Conservation (phyloP, 306 rosid species). For the Amphicarpaea edgeworthii region DNA sequence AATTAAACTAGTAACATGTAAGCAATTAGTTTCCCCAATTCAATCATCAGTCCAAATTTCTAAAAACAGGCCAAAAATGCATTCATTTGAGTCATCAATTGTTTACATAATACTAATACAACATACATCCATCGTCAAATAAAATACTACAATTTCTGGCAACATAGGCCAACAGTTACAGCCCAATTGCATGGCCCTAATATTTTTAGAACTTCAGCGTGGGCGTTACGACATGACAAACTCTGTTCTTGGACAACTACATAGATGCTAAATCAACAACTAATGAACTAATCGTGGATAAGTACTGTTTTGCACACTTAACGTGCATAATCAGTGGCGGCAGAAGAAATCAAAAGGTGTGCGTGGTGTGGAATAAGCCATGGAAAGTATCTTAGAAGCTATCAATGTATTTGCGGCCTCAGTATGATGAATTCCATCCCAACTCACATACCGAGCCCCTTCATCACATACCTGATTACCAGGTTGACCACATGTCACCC, state of each 20-base stretch:
- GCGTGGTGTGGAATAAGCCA: slow-evolving; percentile 70
- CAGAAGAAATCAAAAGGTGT: slow-evolving; percentile 78
- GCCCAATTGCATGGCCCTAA: slow-evolving; percentile 26
- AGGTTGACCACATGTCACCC: slow-evolving; percentile 79
- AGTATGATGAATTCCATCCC: slow-evolving; percentile 89
- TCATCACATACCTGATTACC: slow-evolving; percentile 75
- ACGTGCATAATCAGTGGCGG: slow-evolving; percentile 45
- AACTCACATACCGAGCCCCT: slow-evolving; percentile 63
- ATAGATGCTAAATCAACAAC: slow-evolving; percentile 17
- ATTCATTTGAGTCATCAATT: slow-evolving; percentile 5
- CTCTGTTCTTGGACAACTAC: slow-evolving; percentile 35
- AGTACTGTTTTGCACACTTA: slow-evolving; percentile 19
- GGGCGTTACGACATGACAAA: slow-evolving; percentile 7
- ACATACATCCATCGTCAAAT: slow-evolving; percentile 25
- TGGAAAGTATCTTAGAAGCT: slow-evolving; percentile 72
- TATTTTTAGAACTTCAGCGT: slow-evolving; percentile 13
- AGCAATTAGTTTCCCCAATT: too few species aligned
- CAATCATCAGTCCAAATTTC: neutral
- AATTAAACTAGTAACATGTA: too few species aligned
- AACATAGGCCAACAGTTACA: slow-evolving; percentile 10
- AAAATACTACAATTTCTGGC: neutral
- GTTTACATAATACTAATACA: neutral
- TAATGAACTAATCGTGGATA: slow-evolving; percentile 17
- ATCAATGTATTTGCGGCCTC: slow-evolving; percentile 78
- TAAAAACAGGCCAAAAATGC: slow-evolving; percentile 9